Evolutionary conservation across 2,329 filamentous ascomycete species (phyloP), one percentile per base, ranked within the genome.

Genomic region (Phialophora verrucosa): DNA sequence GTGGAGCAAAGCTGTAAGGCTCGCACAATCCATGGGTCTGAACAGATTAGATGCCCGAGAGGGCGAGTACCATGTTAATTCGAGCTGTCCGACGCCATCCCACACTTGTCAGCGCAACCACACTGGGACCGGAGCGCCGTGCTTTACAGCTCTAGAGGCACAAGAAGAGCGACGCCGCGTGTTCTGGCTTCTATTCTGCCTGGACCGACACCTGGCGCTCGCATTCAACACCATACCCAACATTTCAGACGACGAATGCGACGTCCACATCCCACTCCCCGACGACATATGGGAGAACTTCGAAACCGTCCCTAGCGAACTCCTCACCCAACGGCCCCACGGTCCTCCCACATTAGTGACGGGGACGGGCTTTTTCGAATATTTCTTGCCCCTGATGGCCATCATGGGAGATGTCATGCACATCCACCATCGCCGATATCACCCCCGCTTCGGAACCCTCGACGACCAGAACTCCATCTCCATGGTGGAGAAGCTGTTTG

Each of bases 391-490:
- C 0, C 74, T 84, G 1, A 83, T 83, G 78, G 75, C 78, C 1
- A 81, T 83, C 7, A 75, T 84, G 0, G 83, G 83, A 0, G 80
- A 84, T 61, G 82, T 84, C 10, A 81, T 83, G 53, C 78, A 83
- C 47, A 69, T 83, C 3, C 81, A 83, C 65, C 81, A 81, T 62
- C 73, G 76, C n/a, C 75, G 77, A 11, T 74, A 77, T 20, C 82
- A 84, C 65, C 81, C 82, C 0, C 76, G 78, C 0, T 74, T 83
- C 0, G 78, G 80, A 20, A 70, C 66, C 2, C 72, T 78, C 2
- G 75, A 67, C 49, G 61, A 67, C 49, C 27, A 53, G 23, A 47
- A 56, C 12, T 55, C 60, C 17, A 38, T 63, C 17, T 78, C 59
- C 75, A 78, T 50, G 64, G 71, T 56, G 20, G 65, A 64, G 44